Base-by-base conservation (phyloP, 495 filamentous ascomycete species). In the Penicillium taxi region DNA sequence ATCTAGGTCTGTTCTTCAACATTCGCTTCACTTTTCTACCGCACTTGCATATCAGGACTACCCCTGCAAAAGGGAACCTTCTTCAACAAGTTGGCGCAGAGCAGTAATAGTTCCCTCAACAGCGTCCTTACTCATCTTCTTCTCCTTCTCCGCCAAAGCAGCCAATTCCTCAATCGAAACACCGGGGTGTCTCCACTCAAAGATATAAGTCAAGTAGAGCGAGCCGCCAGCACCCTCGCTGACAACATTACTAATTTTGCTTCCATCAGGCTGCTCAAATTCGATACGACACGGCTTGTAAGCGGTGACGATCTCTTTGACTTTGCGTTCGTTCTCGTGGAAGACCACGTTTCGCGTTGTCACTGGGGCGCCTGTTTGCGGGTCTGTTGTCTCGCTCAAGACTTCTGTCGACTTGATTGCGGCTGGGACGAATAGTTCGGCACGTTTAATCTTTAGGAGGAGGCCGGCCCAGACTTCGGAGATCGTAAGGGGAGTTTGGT, bases 201-300 rank as follows among this genome's bases (percentile, higher is more conserved):
- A 78, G 12, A 67, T 64, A 45, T 72, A 78, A 3, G 74, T 78
- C 58, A 78, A 58, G 17, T 63, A 61, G 5, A 73, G 45, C 18
- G 70, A 67, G 5, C 59, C 62, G 14, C 39, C 37, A 5, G 53
- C 44, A 2, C 72, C 70, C 13, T 67, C 55, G 19, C 67, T 72
- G 14, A 78, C 44, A 6, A 73, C 59, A 44, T 78, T 78, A 26
- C 55, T 63, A 26, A 74, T 55, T 5, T 58, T 45, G 25, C 50
- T 54, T 15, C 60, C 60, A 31, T 51, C 32, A 2, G 49, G 45
- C 29, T 64, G 60, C n/a, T 37, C 45, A 36, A 66, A 66, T 7
- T 66, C 61, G 12, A 63, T 54, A 21, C 56, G 39, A 11, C 37
- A 34, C 12, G 42, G 25, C 28, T 55, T 32, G 15, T 45, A 57